Base-by-base conservation (phyloP, 805 yeast genomes). In the Phaffomyces antillensis region DNA sequence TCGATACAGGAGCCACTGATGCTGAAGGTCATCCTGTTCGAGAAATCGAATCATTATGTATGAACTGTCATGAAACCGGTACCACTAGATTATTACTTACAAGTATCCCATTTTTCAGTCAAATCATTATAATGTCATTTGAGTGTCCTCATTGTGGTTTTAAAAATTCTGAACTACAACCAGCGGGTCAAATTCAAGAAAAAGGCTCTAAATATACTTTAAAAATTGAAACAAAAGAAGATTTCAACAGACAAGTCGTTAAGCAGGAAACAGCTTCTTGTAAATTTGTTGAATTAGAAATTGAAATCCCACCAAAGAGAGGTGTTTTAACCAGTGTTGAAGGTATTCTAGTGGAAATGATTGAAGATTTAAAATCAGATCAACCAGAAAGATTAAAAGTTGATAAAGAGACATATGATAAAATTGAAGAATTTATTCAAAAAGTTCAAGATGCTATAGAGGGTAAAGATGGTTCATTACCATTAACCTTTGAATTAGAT, bases 131-230 rank as follows among this genome's bases (percentile, higher is more conserved):
- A 46, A 91, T 93, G 95, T 89, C 97, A 2, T 93, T 93, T 64
- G 86, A 82, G 53, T 93, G 99, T 66, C 91, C 93, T 25, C 97
- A 90, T 65, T 93, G 99, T 71, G 86, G 87, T 1, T 79, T 87
- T 61, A 86, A 83, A 62, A 91, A 88, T 72, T 78, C 87, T 35
- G 99, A 93, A 67, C 77, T 93, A 54, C 99, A 93, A 70, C 85
- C 97, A n/a, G 99, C 99, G 7, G 81, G 93, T 6, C 78, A 78
- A 45, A 88, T 93, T 51, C 95, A 91, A 56, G 91, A 84, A 55
- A 86, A 86, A 65, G 99, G 99, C 31, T 65, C 83, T 20, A 77
- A 79, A 56, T 86, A 85, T 63, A 68, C 75, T 25, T 67, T 90
- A 50, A 79, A 80, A 60, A 65, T 91, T 39, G 95, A 86, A 61